Conservation (phyloP, 2,329 filamentous ascomycete species). For the Ceratocystiopsis minuta region DNA sequence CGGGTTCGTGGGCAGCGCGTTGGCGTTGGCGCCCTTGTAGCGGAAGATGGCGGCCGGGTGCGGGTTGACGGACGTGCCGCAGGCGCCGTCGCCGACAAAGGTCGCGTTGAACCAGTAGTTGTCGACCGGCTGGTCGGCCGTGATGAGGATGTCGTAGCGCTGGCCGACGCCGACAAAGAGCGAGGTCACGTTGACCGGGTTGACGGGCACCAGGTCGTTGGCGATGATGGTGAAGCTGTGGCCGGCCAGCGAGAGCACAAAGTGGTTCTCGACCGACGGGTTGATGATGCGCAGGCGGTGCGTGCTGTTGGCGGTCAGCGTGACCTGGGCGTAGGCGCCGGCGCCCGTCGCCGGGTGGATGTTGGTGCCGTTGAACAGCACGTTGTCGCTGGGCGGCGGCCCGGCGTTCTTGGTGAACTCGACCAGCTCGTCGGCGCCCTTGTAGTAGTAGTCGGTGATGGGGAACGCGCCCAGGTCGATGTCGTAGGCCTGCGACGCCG, state of each 20-base stretch:
- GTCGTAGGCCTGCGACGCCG: constrained; percentile 23
- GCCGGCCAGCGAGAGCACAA: constrained; percentile 30
- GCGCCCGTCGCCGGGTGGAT: constrained; percentile 15
- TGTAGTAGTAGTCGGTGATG: constrained; percentile 37
- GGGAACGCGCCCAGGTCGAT: constrained; percentile 32
- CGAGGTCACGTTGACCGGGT: constrained; percentile 28
- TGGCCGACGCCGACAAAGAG: constrained; percentile 31
- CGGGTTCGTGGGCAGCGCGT: constrained; percentile 13
- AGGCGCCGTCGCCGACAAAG: constrained; percentile 7
- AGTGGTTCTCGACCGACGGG: constrained; percentile 28
- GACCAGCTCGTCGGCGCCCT: constrained; percentile 21
- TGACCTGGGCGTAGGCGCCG: constrained; percentile 18
- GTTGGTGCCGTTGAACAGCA: constrained; percentile 27
- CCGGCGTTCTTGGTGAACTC: constrained; percentile 12
- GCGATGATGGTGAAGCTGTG: constrained; percentile 33
- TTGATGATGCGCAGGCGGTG: constrained; percentile 34
- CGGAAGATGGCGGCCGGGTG: constrained; percentile 21
- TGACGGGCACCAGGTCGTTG: constrained; percentile 31
- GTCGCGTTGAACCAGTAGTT: constrained; percentile 17
- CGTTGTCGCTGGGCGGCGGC: constrained; percentile 20
- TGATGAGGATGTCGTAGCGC: constrained; percentile 27
- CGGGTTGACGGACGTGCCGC: constrained; percentile 10
- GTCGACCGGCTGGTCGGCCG: constrained; percentile 17
- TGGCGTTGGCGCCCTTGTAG: constrained; percentile 17
- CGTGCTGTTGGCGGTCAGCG: constrained; percentile 24